Percentiles rank a stretch among this genome's conserved stretches.
phyloP scores from a whole-genome alignment of 2,329 filamentous ascomycete species.

The Pseudogymnoascus sp. region DNA sequence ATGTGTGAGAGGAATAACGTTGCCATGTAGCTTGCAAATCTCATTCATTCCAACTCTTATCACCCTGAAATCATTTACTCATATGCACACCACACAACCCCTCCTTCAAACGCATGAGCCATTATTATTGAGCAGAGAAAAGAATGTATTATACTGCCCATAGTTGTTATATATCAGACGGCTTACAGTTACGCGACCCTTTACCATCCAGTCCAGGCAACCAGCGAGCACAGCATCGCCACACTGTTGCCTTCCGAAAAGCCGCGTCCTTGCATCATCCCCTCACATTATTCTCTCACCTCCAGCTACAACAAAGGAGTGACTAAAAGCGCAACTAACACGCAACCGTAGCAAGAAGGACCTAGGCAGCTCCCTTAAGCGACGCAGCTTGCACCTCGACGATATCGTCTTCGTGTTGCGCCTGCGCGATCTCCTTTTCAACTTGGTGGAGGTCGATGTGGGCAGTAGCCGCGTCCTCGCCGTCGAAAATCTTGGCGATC shows the following conservation, averaged over 20 bases:
- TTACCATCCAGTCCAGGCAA: not conserved
- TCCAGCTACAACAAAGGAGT: not conserved
- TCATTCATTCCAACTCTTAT: too few relatives aligned
- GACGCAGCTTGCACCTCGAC: not conserved
- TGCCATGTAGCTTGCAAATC: not conserved
- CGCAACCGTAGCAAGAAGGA: too few relatives aligned
- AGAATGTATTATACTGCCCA: conserved; percentile 1
- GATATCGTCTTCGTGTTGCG: not conserved
- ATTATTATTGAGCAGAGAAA: not conserved
- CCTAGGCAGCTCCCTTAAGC: not conserved
- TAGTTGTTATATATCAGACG: conserved; percentile 5
- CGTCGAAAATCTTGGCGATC: conserved; percentile 62
- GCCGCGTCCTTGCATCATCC: not conserved
- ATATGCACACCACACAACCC: not conserved
- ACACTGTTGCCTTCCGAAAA: not conserved
- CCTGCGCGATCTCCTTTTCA: conserved; percentile 42
- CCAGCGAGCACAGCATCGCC: not conserved
- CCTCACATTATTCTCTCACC: not conserved
- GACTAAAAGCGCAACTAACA: not conserved
- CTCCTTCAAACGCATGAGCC: too few relatives aligned
- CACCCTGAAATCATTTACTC: not conserved
- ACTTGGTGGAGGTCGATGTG: conserved; percentile 47
- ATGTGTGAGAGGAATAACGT: not conserved
- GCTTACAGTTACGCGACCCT: not conserved
- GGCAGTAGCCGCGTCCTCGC: conserved; percentile 47